These are phyloP conservation scores for Cutaneotrichosporon mucoides DNA, from an alignment of 1,284 basidiomycete species.

Conservation along the genomic window DNA sequence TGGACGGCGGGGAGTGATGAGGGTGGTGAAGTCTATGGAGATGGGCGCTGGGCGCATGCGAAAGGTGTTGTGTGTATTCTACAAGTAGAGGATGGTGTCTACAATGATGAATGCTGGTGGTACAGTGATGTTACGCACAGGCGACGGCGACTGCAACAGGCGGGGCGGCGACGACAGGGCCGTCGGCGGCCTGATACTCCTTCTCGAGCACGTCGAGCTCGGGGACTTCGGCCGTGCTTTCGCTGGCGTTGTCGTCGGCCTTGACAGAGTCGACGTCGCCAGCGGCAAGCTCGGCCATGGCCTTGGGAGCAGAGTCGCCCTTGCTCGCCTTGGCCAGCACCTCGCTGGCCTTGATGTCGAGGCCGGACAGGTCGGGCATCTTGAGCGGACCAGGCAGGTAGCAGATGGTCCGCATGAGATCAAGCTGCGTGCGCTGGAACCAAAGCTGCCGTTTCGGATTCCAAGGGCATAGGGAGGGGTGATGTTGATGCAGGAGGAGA, in stretches of 20 bases:
- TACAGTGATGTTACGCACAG: not conserved
- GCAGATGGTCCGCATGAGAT: slow-evolving; percentile 40
- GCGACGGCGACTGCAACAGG: not conserved
- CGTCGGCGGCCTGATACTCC: too few species aligned
- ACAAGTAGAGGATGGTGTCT: too few species aligned
- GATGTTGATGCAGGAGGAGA: slow-evolving; percentile 1
- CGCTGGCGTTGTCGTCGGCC: too few species aligned
- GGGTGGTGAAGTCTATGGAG: slow-evolving; percentile 1
- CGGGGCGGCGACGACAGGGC: not conserved
- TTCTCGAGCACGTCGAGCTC: too few species aligned
- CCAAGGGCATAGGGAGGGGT: not conserved
- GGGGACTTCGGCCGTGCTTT: too few species aligned
- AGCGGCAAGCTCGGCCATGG: not conserved
- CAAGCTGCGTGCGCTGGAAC: slow-evolving; percentile 40
- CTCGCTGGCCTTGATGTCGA: not conserved
- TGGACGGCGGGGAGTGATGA: not conserved
- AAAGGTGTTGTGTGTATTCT: not conserved
- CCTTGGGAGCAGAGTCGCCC: not conserved
- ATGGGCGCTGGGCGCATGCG: not conserved
- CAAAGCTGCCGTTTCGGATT: slow-evolving; percentile 26
- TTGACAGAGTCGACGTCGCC: too few species aligned
- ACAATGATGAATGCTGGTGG: not conserved
- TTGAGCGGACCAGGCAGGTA: slow-evolving; percentile 40
- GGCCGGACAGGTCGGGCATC: slow-evolving; percentile 29
- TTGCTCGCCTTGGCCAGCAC: not conserved